Base-by-base conservation (phyloP, 1,284 basidiomycete species). In the Clitocybe nebularis region DNA sequence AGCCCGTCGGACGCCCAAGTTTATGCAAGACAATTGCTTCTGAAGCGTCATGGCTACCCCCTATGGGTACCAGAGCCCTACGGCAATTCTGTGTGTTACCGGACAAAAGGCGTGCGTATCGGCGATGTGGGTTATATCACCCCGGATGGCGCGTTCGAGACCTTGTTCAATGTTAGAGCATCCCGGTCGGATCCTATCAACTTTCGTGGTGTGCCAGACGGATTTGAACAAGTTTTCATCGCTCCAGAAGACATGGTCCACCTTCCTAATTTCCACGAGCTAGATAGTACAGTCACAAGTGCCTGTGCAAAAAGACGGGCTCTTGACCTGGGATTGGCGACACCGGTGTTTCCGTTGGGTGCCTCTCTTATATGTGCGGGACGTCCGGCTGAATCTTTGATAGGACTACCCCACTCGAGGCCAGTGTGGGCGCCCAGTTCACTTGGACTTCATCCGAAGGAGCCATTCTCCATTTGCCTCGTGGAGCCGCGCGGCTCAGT, bases 61-160 rank as follows among this genome's bases (percentile, higher is more conserved):
- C 46, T 63, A 13, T 63, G 57, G 56, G 43, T 56, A 22, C 60
- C 62, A 22, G 54, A 61, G 29, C 59, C 58, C 1, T 43, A 47
- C 17, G 46, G 33, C 8, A 43, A 33, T 20, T 48, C 54, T 3
- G 26, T 41, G 4, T 37, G 38, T n/a, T 61, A 62, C 39, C 48
- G 48, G 33, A 41, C 35, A 10, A 39, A 47, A 36, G 62, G 61
- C 11, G 50, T 61, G 17, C 44, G 48, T 19, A 55, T 64, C 23
- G 62, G 64, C 16, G 63, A 66, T 40, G 56, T 64, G 6, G 62
- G 61, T 19, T 48, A 55, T 33, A 40, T 63, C 32, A 62, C 54
- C 2, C 28, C 43, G 2, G 51, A 54, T 28, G 60, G 60, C 11
- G 53, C 43, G 3, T 64, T 64, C 32, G 48, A 56, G 21, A 58